Evolutionary conservation across 352 stramenopile genomes (phyloP).

Genomic region (Aphanomyces stellatus): DNA sequence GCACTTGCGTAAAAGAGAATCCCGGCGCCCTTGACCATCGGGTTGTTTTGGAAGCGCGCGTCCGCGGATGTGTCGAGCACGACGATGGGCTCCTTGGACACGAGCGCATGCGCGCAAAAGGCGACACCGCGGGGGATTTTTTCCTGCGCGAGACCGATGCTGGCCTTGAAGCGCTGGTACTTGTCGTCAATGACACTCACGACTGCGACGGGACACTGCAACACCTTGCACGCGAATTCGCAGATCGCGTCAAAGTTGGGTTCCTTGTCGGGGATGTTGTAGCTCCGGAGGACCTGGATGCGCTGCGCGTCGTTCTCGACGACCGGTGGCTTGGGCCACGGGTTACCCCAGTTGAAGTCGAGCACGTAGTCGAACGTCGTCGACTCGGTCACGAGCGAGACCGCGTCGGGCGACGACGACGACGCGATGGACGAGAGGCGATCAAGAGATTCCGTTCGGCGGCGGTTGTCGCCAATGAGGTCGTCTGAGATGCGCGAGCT

Average conservation of each 20-base stretch:
- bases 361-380: constrained; percentile 55
- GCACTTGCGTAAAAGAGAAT: constrained; percentile 81
- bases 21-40: constrained; percentile 82
- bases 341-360: constrained; percentile 78
- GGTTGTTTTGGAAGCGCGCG: constrained; percentile 76
- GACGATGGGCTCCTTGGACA: constrained; percentile 66
- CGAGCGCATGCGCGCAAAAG: constrained; percentile 82
- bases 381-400: neutral
- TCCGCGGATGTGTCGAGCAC: constrained; percentile 82
- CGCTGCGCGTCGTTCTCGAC: constrained; percentile 74
- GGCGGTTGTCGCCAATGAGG: neutral
- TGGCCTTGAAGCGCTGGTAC: constrained; percentile 72
- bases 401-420: neutral
- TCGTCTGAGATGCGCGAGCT: neutral
- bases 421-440: neutral
- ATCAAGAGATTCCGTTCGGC: neutral
- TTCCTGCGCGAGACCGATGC: constrained; percentile 79
- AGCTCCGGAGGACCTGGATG: constrained; percentile 51
- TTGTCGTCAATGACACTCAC: constrained; percentile 83
- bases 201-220: constrained; percentile 81
- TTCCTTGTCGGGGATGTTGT: constrained; percentile 71
- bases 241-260: constrained; percentile 84
- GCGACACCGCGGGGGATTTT: constrained; percentile 67
- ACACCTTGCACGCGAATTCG: constrained; percentile 77
- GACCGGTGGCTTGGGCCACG: constrained; percentile 74